Percentiles rank a stretch among this genome's conserved stretches.
Evolutionary conservation across 2,329 filamentous ascomycete genomes (phyloP).

Genomic region (Microdochium nivale): DNA sequence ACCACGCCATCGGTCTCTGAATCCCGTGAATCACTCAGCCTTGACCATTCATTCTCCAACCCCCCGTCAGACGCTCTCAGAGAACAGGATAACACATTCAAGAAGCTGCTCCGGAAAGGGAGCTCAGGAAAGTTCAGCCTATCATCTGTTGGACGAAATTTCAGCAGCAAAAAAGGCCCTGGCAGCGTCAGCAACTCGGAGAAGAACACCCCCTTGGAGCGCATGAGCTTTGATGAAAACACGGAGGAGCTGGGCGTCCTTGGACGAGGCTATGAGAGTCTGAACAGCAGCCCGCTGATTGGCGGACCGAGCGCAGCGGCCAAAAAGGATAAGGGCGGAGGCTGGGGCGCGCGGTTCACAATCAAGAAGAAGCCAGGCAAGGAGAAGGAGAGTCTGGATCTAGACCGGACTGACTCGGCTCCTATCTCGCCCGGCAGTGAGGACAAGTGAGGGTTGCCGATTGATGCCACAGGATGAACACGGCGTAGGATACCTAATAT

Average conservation of each 20-base stretch:
- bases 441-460: conserved; percentile 7
- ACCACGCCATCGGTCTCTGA: conserved; percentile 53
- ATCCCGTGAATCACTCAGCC: conserved; percentile 47
- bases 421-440: conserved; percentile 12
- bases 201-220: conserved; percentile 44
- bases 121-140: conserved; percentile 59
- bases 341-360: conserved; percentile 41
- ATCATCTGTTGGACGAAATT: conserved; percentile 36
- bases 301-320: conserved; percentile 40
- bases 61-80: conserved; percentile 45
- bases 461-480: no score
- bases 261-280: conserved; percentile 47
- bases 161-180: conserved; percentile 46
- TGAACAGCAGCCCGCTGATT: conserved; percentile 47
- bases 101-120: conserved; percentile 56
- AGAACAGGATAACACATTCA: conserved; percentile 47
- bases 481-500: no score
- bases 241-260: conserved; percentile 32
- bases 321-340: conserved; percentile 35
- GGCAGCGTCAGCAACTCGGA: conserved; percentile 50
- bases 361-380: conserved; percentile 50
- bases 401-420: conserved; percentile 30
- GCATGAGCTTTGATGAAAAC: conserved; percentile 49
- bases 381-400: conserved; percentile 47
- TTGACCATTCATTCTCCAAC: conserved; percentile 49